A percentile compares a stretch with the other conserved stretches of the same genome.
phyloP scores from a whole-genome alignment of 768 basidiomycete species.

The Collybia nuda region DNA sequence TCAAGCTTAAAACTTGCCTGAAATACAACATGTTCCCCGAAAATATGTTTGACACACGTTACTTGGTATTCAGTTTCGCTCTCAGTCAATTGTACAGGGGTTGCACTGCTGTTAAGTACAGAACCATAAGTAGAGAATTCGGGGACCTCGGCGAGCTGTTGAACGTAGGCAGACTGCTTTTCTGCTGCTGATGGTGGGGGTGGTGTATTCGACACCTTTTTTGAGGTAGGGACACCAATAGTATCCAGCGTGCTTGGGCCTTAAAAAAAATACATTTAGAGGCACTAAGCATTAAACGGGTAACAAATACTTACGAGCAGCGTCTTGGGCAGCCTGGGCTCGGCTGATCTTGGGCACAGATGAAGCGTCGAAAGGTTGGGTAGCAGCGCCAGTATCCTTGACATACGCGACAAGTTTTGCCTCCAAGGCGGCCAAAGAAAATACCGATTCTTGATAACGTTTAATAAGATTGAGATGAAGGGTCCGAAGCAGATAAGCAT shows the following conservation, averaged over 20 bases:
- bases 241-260: conserved; percentile 88
- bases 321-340: conserved; percentile 85
- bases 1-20: conserved; percentile 55
- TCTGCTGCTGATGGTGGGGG: conserved; percentile 84
- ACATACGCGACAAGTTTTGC: conserved; percentile 92
- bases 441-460: conserved; percentile 77
- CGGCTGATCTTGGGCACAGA: conserved; percentile 94
- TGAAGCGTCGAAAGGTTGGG: conserved; percentile 80
- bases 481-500: conserved; percentile 1
- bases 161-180: conserved; percentile 82
- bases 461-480: conserved; percentile 3
- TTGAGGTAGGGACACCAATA: conserved; percentile 68
- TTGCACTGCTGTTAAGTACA: conserved; percentile 82
- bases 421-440: conserved; percentile 88
- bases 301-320: conserved; percentile 60
- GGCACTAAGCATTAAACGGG: neutral
- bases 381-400: conserved; percentile 70
- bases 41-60: conserved; percentile 94
- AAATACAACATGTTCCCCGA: conserved; percentile 94
- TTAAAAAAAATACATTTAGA: conserved; percentile 25
- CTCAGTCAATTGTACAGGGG: conserved; percentile 85
- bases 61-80: conserved; percentile 98
- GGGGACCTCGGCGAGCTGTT: conserved; percentile 84
- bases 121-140: conserved; percentile 85
- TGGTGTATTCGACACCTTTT: conserved; percentile 57